These are phyloP conservation scores for Paralagenidium karlingii DNA, from an alignment of 352 stramenopile species.

Conservation along the genomic window DNA sequence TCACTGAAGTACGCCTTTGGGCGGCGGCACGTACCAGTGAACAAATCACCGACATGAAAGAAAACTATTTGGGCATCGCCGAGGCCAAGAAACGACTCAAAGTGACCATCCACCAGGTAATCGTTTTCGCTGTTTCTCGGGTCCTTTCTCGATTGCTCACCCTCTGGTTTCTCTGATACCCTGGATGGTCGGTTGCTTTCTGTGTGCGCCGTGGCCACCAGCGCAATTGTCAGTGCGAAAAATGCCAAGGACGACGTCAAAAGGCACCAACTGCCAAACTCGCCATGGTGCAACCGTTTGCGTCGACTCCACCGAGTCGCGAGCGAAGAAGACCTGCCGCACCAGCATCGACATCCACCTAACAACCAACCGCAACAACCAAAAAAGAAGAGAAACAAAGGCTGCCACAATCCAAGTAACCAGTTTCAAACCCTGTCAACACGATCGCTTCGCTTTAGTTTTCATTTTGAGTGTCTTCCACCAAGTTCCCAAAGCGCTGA, in stretches of 20 bases:
- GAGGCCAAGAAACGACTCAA: conserved; percentile 77
- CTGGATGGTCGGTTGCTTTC: neutral
- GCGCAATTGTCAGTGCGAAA: conserved; percentile 69
- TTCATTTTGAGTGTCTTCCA: conserved; percentile 60
- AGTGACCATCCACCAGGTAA: conserved; percentile 54
- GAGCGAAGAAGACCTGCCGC: neutral
- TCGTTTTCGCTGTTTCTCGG: neutral
- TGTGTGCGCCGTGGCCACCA: conserved; percentile 12
- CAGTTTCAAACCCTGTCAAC: neutral
- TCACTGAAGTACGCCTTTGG: conserved; percentile 75
- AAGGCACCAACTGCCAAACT: conserved; percentile 12
- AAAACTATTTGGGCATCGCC: conserved; percentile 77
- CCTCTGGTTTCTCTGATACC: neutral
- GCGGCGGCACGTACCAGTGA: conserved; percentile 49
- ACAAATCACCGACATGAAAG: conserved; percentile 73
- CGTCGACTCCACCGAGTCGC: too few species aligned
- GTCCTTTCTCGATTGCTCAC: neutral
- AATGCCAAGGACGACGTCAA: conserved; percentile 44
- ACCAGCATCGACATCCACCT: neutral
- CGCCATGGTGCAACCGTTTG: neutral
- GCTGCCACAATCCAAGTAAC: neutral
- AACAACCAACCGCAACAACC: neutral
- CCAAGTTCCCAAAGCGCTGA: conserved; percentile 62
- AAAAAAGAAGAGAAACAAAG: neutral
- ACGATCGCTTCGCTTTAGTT: neutral